phyloP scores from a whole-genome alignment of 2,329 filamentous ascomycete genomes.

The Chrysosporium queenslandicum region DNA sequence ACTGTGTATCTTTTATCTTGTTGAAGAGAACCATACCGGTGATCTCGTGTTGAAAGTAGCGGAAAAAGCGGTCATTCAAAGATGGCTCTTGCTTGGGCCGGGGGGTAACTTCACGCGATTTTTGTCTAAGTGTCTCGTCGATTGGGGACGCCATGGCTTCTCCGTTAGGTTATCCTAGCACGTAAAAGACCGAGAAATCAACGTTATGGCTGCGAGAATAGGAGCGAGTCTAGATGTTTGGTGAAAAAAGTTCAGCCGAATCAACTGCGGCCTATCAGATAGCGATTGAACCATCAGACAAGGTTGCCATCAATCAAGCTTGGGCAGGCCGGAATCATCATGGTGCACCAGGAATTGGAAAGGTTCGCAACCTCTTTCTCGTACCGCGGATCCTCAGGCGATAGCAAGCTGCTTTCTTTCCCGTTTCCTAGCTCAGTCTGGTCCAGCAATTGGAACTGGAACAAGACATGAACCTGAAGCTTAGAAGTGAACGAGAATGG shows the following conservation, averaged over 20 bases:
- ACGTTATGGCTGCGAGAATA: too few relatives aligned
- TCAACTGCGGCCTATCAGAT: neutral
- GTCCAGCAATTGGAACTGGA: too few relatives aligned
- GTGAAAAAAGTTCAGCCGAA: neutral
- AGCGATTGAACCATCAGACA: neutral
- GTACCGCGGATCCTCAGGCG: too few relatives aligned
- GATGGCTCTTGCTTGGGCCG: conserved; percentile 31
- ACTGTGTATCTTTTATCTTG: neutral
- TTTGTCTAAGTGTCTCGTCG: neutral
- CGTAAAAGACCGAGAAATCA: neutral
- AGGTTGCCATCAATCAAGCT: neutral
- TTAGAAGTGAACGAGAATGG: too few relatives aligned
- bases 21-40: conserved; percentile 44
- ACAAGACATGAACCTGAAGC: too few relatives aligned
- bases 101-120: conserved; percentile 14
- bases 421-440: too few relatives aligned
- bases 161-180: too few relatives aligned
- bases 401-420: too few relatives aligned
- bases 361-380: neutral
- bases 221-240: neutral
- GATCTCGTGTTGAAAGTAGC: conserved; percentile 68
- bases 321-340: too few relatives aligned
- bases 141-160: neutral
- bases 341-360: neutral
- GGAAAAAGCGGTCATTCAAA: conserved; percentile 71